Conservation (phyloP, 225 moss, liverwort and hornwort genomes). For the Neckera pumila region DNA sequence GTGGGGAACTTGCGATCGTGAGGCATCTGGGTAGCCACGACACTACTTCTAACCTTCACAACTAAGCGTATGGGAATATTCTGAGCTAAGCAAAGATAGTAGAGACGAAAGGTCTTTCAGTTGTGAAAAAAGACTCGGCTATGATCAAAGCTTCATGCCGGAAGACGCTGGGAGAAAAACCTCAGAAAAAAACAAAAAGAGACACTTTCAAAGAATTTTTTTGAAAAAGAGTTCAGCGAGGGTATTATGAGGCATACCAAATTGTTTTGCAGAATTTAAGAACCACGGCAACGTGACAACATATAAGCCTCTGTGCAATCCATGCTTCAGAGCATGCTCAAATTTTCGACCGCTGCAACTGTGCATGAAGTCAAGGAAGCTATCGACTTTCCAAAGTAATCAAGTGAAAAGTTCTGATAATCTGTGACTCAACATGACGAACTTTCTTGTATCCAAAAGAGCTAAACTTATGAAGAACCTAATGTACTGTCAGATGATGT, state of each 20-base stretch:
- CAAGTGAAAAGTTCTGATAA: not conserved
- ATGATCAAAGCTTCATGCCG: not conserved
- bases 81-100: not conserved
- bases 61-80: not conserved
- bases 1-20: not conserved
- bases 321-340: slow-evolving; percentile 61
- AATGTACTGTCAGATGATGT: not conserved
- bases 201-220: not conserved
- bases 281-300: slow-evolving; percentile 60
- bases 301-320: slow-evolving; percentile 43
- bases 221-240: not conserved
- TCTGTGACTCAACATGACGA: not conserved
- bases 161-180: not conserved
- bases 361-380: slow-evolving; percentile 42
- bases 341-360: slow-evolving; percentile 59
- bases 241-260: slow-evolving; percentile 12
- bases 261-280: slow-evolving; percentile 57
- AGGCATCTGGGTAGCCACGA: not conserved
- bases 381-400: not conserved
- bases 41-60: not conserved
- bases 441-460: not conserved
- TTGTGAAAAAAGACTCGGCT: not conserved
- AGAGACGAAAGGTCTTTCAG: not conserved
- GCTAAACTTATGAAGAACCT: not conserved
- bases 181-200: not conserved